Conservation (phyloP, 1,284 basidiomycete species). For the Ceratobasidium sp. region DNA sequence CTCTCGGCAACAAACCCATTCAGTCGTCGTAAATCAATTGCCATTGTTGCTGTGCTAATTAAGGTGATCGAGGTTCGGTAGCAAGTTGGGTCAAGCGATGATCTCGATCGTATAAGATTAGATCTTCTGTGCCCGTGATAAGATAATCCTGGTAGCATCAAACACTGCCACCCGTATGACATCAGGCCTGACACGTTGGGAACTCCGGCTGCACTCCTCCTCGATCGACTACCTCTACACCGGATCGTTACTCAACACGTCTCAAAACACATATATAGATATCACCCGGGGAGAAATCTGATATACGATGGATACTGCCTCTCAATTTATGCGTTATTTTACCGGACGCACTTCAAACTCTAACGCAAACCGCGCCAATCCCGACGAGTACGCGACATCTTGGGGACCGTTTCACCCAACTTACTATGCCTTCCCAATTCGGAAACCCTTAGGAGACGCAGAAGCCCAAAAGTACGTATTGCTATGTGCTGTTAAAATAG, state of each 20-base stretch:
- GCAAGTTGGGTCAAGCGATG: not conserved
- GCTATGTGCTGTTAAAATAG: not conserved
- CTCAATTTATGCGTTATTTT: conserved; percentile 36
- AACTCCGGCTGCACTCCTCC: not conserved
- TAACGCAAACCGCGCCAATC: conserved; percentile 19
- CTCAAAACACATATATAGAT: not conserved
- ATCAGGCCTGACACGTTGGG: not conserved
- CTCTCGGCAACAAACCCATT: conserved; percentile 66
- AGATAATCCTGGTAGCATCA: not conserved
- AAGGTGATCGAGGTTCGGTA: not conserved
- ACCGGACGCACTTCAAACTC: conserved; percentile 40
- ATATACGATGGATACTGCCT: conserved; percentile 1
- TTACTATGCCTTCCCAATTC: conserved; percentile 46
- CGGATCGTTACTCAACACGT: not conserved
- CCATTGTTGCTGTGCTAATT: not conserved
- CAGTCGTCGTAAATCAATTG: conserved; percentile 50
- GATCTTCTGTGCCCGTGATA: not conserved
- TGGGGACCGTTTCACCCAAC: conserved; percentile 51
- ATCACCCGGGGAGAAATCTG: not conserved
- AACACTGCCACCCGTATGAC: not conserved
- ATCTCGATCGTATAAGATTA: not conserved
- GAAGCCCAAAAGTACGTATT: conserved; percentile 53
- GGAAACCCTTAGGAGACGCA: conserved; percentile 47
- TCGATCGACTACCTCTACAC: not conserved
- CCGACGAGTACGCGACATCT: conserved; percentile 44